Evolutionary conservation across 1,139 yeast genomes (phyloP).

Genomic region (Suhomyces coccinellae): DNA sequence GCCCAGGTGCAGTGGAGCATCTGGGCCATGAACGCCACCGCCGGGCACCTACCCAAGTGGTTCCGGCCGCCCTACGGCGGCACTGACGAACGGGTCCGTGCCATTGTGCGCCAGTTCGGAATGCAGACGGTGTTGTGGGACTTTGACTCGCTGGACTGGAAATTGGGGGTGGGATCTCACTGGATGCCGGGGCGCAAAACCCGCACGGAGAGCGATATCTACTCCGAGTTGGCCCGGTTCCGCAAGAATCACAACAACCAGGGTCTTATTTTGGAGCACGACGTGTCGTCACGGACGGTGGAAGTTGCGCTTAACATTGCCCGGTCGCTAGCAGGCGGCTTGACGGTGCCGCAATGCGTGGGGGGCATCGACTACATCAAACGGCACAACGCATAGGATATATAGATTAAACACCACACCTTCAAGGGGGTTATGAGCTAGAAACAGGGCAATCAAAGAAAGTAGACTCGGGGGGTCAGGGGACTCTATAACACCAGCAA

Average conservation of each 20-base stretch:
- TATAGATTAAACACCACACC: background rate
- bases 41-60: conserved; percentile 86
- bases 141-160: conserved; percentile 91
- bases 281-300: conserved; percentile 67
- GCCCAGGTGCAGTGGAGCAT: conserved; percentile 94
- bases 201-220: conserved; percentile 52
- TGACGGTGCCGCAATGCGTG: conserved; percentile 84
- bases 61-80: conserved; percentile 98
- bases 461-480: background rate
- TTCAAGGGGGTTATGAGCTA: conserved; percentile 4
- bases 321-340: conserved; percentile 47
- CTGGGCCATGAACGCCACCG: conserved; percentile 98
- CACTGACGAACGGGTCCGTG: conserved; percentile 78
- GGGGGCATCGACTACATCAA: conserved; percentile 56
- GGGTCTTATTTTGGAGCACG: conserved; percentile 86
- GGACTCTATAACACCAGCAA: background rate
- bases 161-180: conserved; percentile 38
- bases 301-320: conserved; percentile 62
- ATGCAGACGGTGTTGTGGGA: conserved; percentile 91
- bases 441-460: background rate
- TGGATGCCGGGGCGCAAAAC: conserved; percentile 8
- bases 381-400: conserved; percentile 16
- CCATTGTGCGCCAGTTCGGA: conserved; percentile 81
- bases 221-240: conserved; percentile 58
- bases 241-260: conserved; percentile 32